phyloP scores from a whole-genome alignment of 768 basidiomycete genomes.

The Dentipellis sp. region DNA sequence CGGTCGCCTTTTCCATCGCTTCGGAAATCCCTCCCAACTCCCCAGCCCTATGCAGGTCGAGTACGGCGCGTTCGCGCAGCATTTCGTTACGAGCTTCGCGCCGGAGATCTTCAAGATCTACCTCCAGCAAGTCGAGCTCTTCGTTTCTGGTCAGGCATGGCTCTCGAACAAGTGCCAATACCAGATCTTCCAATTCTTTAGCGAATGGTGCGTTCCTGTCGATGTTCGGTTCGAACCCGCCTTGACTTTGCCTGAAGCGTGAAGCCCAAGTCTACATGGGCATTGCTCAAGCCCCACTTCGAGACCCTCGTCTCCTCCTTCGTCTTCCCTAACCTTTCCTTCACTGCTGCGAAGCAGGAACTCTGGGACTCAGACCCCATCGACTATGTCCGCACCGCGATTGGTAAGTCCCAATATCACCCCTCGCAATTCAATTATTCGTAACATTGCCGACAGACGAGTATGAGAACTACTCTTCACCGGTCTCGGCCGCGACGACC shows the following conservation, averaged over 20 bases:
- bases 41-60: constrained; percentile 61
- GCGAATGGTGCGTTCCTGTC: constrained; percentile 58
- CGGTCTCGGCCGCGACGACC: constrained; percentile 68
- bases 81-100: constrained; percentile 71
- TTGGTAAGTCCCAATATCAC: constrained; percentile 36
- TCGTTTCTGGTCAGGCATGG: constrained; percentile 67
- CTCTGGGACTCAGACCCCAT: constrained; percentile 78
- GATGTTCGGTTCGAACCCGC: background rate
- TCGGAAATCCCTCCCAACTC: constrained; percentile 82
- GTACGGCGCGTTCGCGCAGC: constrained; percentile 63
- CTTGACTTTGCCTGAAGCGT: constrained; percentile 37
- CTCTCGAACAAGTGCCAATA: constrained; percentile 77
- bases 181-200: constrained; percentile 78
- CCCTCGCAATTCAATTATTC: constrained; percentile 1
- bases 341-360: constrained; percentile 55
- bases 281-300: constrained; percentile 77
- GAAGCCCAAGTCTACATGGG: constrained; percentile 91
- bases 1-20: constrained; percentile 73
- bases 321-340: constrained; percentile 81
- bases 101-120: constrained; percentile 84
- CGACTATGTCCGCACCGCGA: constrained; percentile 68
- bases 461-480: constrained; percentile 69
- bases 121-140: constrained; percentile 61
- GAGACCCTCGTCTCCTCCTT: constrained; percentile 70
- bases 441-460: constrained; percentile 48